Conservation (phyloP, 768 basidiomycete genomes). For the Austroboletus eburneus region DNA sequence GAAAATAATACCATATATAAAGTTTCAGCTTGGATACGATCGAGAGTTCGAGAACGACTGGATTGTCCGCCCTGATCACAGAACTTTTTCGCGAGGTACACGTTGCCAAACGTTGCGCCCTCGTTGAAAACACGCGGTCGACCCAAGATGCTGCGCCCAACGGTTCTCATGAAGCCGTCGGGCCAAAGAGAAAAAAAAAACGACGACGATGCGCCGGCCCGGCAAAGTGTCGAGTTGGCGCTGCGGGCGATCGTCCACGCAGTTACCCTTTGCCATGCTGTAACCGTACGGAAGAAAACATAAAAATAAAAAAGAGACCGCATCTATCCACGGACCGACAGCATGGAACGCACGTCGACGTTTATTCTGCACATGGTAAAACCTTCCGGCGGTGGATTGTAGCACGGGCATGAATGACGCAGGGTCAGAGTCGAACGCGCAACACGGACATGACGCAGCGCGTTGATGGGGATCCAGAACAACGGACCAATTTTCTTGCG, state of each 20-base stretch:
- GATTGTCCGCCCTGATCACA: slow-evolving; percentile 3
- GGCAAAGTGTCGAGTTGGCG: not conserved
- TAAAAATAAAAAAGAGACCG: not conserved
- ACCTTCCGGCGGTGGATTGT: not conserved
- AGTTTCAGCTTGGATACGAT: not conserved
- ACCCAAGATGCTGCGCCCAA: slow-evolving; percentile 7
- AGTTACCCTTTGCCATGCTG: not conserved
- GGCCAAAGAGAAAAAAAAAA: not conserved
- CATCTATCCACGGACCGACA: not conserved
- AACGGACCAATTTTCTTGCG: not conserved
- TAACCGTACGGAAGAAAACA: not conserved
- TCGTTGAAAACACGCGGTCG: slow-evolving; percentile 26
- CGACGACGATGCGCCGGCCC: not conserved
- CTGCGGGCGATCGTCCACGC: not conserved
- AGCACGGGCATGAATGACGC: slow-evolving; percentile 5
- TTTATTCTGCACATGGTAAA: slow-evolving; percentile 5
- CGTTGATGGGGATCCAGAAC: slow-evolving; percentile 1
- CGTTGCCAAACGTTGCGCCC: slow-evolving; percentile 5
- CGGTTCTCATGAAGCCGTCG: not conserved
- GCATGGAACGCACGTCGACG: slow-evolving; percentile 8
- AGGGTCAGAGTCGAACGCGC: slow-evolving; percentile 10
- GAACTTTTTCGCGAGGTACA: not conserved
- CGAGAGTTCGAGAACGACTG: slow-evolving; percentile 1
- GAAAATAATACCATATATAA: no score
- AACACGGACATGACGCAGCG: slow-evolving; percentile 20